Conservation (phyloP, 75 land plant genomes). For the Selaginella tamariscina region DNA sequence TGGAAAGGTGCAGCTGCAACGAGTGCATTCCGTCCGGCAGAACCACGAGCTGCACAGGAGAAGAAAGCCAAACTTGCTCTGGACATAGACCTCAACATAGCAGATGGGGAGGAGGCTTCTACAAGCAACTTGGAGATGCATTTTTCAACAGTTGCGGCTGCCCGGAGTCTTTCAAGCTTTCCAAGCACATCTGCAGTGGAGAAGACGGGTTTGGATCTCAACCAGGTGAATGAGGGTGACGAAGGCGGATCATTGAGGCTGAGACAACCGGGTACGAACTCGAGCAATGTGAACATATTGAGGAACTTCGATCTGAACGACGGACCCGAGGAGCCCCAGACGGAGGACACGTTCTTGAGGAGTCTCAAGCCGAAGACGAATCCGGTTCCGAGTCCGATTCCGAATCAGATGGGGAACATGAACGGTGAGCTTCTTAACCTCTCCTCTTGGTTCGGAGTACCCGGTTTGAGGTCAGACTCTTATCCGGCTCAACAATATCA, state of each 20-base stretch:
- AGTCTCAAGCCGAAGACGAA: conserved; percentile 23
- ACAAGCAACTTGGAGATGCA: conserved; percentile 31
- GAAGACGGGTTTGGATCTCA: conserved; percentile 66
- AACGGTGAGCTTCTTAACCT: conserved; percentile 35
- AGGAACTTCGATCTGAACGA: conserved; percentile 79
- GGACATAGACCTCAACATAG: conserved; percentile 78
- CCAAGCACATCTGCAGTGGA: not conserved
- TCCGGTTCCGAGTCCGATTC: conserved; percentile 20
- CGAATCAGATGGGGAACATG: not conserved
- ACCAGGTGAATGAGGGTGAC: conserved; percentile 49
- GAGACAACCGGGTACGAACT: not conserved
- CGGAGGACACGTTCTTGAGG: conserved; percentile 14
- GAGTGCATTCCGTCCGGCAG: conserved; percentile 91
- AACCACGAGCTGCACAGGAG: conserved; percentile 52
- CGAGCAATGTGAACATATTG: not conserved
- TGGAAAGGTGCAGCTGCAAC: conserved; percentile 96
- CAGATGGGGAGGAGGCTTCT: conserved; percentile 35
- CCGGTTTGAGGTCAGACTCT: too few relatives aligned
- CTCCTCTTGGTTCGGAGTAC: conserved; percentile 57
- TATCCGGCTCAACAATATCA: too few relatives aligned
- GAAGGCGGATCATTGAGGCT: conserved; percentile 23
- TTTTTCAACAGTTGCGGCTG: conserved; percentile 18
- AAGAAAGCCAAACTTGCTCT: conserved; percentile 36
- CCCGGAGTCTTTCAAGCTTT: conserved; percentile 39
- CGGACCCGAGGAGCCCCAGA: conserved; percentile 34